Evolutionary conservation across 352 stramenopile genomes (phyloP).

Genomic region (Pythium dissotocum): DNA sequence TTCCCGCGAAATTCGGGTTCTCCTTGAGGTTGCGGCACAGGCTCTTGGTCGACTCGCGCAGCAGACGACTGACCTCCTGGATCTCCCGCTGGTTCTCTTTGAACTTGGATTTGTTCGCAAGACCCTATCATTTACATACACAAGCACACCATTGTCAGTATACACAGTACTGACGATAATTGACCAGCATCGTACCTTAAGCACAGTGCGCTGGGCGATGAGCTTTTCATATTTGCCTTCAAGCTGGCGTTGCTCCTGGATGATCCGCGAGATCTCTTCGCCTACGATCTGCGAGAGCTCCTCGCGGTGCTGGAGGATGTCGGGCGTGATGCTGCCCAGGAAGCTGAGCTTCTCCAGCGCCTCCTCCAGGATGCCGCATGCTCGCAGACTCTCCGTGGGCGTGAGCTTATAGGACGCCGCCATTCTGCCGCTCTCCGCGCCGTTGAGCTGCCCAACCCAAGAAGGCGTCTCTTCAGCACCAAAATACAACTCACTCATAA

Average conservation of each 20-base stretch:
- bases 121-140: slow-evolving; percentile 36
- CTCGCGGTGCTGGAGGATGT: slow-evolving; percentile 91
- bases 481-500: slow-evolving; percentile 4
- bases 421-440: neutral
- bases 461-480: slow-evolving; percentile 8
- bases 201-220: slow-evolving; percentile 78
- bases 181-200: slow-evolving; percentile 51
- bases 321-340: slow-evolving; percentile 88
- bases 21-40: slow-evolving; percentile 92
- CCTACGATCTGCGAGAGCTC: slow-evolving; percentile 92
- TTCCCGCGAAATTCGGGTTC: slow-evolving; percentile 92
- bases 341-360: slow-evolving; percentile 91
- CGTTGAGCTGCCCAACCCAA: neutral
- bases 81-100: slow-evolving; percentile 93
- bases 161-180: neutral
- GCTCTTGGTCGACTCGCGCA: slow-evolving; percentile 92
- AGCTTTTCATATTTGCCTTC: slow-evolving; percentile 90
- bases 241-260: slow-evolving; percentile 87
- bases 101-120: slow-evolving; percentile 93
- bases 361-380: slow-evolving; percentile 87
- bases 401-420: slow-evolving; percentile 61
- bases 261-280: slow-evolving; percentile 93
- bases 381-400: slow-evolving; percentile 65
- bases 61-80: slow-evolving; percentile 86
- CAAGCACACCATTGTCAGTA: neutral